Base-by-base conservation (phyloP, 148 eudicot genomes). In the Hydrangea macrophylla region DNA sequence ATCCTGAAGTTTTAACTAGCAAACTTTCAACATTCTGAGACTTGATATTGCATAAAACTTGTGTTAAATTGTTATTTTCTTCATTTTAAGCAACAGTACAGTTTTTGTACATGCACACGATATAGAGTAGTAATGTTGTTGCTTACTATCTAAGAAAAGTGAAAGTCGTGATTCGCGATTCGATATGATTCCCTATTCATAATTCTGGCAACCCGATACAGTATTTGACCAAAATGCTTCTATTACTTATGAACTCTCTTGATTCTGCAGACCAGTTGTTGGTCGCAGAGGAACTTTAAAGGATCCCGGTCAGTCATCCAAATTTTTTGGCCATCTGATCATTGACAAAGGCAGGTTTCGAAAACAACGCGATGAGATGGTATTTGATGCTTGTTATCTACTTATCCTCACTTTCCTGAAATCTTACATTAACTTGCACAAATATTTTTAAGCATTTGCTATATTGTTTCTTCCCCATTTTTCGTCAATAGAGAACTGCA, bases 221-320 rank as follows among this genome's bases (percentile, higher is more conserved):
- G n/a, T n/a, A n/a, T n/a, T n/a, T n/a, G n/a, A n/a, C n/a, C n/a
- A n/a, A n/a, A n/a, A n/a, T n/a, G n/a, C n/a, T n/a, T n/a, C n/a
- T 27, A 44, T 55, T 20, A 36, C n/a, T 33, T 40, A 24, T 72
- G 42, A 33, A 13, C 37, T 64, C 58, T 24, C 31, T 37, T 65
- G 27, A 25, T 64, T 67, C 12, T 55, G 70, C 88, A 89, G 95
- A 68, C 85, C 87, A 35, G 56, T 89, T 64, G 73, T 86, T 54
- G 90, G 72, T 31, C 45, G 71, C 48, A 68, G 33, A 55, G 75
- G 65, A 58, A 20, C 28, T 30, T 71, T 65, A 18, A 63, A 23
- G 67, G 50, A 62, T 51, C 75, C 72, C 7, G 70, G 48, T 5
- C 76, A 71, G 39, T 42, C 65, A 70, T 44, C 70, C 5, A 51